phyloP scores from a whole-genome alignment of 1,139 yeast genomes.

The Saccharomyces hybrid region DNA sequence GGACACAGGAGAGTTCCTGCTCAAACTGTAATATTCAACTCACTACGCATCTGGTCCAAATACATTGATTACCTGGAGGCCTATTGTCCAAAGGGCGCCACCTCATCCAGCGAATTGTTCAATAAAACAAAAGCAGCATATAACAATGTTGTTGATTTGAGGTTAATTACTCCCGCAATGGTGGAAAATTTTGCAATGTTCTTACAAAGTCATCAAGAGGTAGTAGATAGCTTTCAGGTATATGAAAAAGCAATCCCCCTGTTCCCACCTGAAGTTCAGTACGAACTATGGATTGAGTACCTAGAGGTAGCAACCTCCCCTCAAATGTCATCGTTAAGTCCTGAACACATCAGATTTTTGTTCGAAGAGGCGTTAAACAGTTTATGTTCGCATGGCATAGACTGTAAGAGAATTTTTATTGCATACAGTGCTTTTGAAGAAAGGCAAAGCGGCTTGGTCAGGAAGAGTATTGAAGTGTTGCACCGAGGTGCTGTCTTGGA shows the following conservation, averaged over 20 bases:
- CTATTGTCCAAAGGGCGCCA: constrained; percentile 26
- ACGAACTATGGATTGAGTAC: constrained; percentile 69
- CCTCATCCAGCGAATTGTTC: constrained; percentile 32
- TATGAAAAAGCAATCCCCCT: constrained; percentile 60
- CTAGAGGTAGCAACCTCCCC: constrained; percentile 39
- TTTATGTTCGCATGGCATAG: constrained; percentile 43
- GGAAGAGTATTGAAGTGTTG: constrained; percentile 40
- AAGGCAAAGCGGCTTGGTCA: constrained; percentile 36
- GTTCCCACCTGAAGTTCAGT: constrained; percentile 57
- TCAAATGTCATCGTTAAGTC: constrained; percentile 24
- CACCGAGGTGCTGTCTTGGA: constrained; percentile 33
- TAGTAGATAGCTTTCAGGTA: constrained; percentile 48
- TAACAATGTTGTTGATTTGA: constrained; percentile 51
- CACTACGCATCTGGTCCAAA: constrained; percentile 61
- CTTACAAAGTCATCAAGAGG: constrained; percentile 42
- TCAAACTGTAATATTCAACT: constrained; percentile 53
- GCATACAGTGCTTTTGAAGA: constrained; percentile 60
- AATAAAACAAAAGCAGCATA: constrained; percentile 44
- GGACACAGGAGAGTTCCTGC: constrained; percentile 39
- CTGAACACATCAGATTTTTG: constrained; percentile 63
- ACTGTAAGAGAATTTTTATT: constrained; percentile 41
- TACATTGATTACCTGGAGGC: constrained; percentile 71
- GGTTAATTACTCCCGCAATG: constrained; percentile 62
- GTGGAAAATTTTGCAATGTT: constrained; percentile 61
- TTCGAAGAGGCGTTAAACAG: constrained; percentile 55